Evolutionary conservation across 2,329 filamentous ascomycete species (phyloP).

Genomic region (Penicillium sp.): DNA sequence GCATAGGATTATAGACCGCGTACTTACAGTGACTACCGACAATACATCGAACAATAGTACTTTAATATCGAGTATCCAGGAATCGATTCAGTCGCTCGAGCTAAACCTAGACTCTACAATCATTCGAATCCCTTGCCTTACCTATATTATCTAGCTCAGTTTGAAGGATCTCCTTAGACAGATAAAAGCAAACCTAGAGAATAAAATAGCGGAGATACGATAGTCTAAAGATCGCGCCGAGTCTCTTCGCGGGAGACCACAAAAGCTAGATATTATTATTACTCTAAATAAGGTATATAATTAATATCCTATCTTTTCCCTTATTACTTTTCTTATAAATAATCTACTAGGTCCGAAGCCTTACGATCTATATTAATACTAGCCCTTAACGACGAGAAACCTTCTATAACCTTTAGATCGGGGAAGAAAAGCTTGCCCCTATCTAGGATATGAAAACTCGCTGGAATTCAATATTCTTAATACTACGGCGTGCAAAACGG

Average conservation of each 20-base stretch:
- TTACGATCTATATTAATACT: conserved; percentile 12
- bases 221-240: not conserved
- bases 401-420: conserved; percentile 7
- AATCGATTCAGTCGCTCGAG: too few relatives aligned
- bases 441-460: conserved; percentile 15
- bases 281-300: too few relatives aligned
- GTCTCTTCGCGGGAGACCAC: not conserved
- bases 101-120: too few relatives aligned
- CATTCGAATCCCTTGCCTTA: too few relatives aligned
- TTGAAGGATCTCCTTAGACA: too few relatives aligned
- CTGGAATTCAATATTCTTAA: conserved; percentile 19
- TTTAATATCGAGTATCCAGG: too few relatives aligned
- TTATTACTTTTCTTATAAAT: not conserved
- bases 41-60: too few relatives aligned
- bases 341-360: not conserved
- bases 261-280: not conserved
- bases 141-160: too few relatives aligned
- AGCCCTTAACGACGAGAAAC: conserved; percentile 7
- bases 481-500: conserved; percentile 8
- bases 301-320: too few relatives aligned
- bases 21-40: too few relatives aligned
- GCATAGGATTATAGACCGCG: too few relatives aligned
- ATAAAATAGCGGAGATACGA: not conserved
- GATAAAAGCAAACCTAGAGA: too few relatives aligned
- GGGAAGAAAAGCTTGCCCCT: conserved; percentile 7